Base-by-base conservation (phyloP, 352 stramenopile genomes). In the Blastocystis sp. region DNA sequence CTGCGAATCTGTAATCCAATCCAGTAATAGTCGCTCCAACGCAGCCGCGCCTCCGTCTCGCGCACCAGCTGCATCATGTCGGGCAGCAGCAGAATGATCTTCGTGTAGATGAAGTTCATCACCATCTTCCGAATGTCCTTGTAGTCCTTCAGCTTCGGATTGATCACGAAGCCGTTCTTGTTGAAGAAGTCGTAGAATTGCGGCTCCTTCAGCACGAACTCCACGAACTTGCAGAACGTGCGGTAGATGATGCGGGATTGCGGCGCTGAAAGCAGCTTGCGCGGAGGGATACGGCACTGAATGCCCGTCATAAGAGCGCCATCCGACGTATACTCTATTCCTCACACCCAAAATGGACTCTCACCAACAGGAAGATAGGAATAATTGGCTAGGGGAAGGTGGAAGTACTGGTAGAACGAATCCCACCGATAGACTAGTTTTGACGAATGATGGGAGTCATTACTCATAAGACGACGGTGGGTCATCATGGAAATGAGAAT, bases 91-190 rank as follows among this genome's bases (percentile, higher is more conserved):
- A 31, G 74, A 24, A 85, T 69, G 31, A 85, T 45, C 74, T 51
- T 21, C 37, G 74, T 67, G 29, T 85, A 85, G 6, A 85, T 16
- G 61, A 85, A 85, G 51, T 85, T 29, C 45, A 55, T 24, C n/a
- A 85, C 19, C 55, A 69, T 85, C 51, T 85, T 85, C 24, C 74
- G 74, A 39, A 85, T 85, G 13, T 85, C 74, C 19, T 63, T 85
- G 1, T 29, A 29, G 41, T 45, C 45, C 10, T 55, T 50, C 26
- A 67, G 37, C 51, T 85, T 85, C 37, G 74, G 74, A 45, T 85
- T 85, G 3, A 85, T 3, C 37, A 85, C 50, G n/a, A 85, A 85
- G 3, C 74, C 74, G 61, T 59, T 26, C 19, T 55, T 41, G 33
- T 67, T 69, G 2, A 85, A 29, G 21, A 62, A 85, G 13, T 85